Evolutionary conservation across 139 green algal species (phyloP).

Genomic region (Yamagishiella unicocca): DNA sequence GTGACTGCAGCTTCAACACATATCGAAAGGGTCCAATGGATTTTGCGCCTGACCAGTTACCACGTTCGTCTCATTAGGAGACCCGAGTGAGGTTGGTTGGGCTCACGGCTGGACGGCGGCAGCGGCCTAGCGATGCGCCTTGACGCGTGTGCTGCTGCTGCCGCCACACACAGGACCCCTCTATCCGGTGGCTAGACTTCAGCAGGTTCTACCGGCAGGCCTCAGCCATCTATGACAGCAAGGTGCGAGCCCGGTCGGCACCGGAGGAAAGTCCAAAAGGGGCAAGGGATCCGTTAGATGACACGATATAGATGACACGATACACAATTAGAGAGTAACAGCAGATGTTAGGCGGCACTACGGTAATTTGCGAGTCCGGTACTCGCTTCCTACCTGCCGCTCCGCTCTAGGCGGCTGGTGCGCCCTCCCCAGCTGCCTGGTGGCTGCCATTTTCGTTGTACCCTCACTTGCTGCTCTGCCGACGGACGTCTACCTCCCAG

Average conservation of each 20-base stretch:
- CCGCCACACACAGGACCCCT: conserved; percentile 29
- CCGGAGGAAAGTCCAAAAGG: no score
- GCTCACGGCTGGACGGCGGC: background rate
- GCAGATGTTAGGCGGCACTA: background rate
- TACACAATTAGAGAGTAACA: background rate
- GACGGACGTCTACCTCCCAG: background rate
- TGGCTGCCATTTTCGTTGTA: background rate
- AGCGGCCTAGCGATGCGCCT: background rate
- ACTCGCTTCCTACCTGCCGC: background rate
- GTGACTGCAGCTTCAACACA: no score
- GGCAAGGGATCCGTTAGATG: background rate
- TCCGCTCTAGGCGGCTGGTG: background rate
- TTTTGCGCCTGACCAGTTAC: background rate
- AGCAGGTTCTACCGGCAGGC: conserved; percentile 17
- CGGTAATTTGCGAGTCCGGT: background rate
- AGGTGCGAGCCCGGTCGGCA: conserved; percentile 15
- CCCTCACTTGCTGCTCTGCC: background rate
- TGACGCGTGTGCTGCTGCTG: background rate
- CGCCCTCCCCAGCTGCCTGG: background rate
- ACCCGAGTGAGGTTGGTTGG: background rate
- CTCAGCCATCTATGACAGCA: conserved; percentile 32
- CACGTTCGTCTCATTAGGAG: background rate
- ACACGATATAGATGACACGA: background rate
- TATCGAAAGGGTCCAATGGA: background rate
- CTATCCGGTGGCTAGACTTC: background rate